Conservation (phyloP, 768 basidiomycete genomes). For the Tulasnella calospora region DNA sequence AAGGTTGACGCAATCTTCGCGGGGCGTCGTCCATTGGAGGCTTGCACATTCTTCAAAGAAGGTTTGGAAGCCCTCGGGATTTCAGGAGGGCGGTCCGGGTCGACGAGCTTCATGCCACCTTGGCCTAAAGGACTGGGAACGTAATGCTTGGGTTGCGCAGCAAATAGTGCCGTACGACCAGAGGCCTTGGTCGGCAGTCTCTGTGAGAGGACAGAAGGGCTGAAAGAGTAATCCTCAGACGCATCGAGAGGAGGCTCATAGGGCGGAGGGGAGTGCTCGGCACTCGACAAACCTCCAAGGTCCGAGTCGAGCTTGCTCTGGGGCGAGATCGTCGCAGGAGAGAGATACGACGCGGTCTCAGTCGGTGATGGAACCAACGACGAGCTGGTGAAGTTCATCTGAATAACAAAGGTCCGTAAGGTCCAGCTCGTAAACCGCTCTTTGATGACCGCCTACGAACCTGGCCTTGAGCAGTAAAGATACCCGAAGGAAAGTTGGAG, state of each 20-base stretch:
- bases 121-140: neutral
- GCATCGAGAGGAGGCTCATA: neutral
- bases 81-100: neutral
- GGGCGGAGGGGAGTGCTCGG: neutral
- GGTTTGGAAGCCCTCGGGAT: neutral
- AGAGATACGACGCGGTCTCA: neutral
- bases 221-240: neutral
- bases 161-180: neutral
- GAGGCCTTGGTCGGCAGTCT: too few relatives aligned
- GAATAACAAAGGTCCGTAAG: neutral
- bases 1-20: neutral
- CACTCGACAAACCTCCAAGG: neutral
- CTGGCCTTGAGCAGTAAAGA: slow-evolving; percentile 7
- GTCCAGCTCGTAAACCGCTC: neutral
- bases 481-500: neutral
- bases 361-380: neutral
- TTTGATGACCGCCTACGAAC: neutral
- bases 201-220: too few relatives aligned
- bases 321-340: neutral
- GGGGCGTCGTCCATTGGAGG: neutral
- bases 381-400: neutral
- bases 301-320: neutral
- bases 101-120: neutral
- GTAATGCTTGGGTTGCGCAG: neutral
- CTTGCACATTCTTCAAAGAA: neutral